phyloP scores from a whole-genome alignment of 2,329 filamentous ascomycete genomes.

The Mariannaea sp. region DNA sequence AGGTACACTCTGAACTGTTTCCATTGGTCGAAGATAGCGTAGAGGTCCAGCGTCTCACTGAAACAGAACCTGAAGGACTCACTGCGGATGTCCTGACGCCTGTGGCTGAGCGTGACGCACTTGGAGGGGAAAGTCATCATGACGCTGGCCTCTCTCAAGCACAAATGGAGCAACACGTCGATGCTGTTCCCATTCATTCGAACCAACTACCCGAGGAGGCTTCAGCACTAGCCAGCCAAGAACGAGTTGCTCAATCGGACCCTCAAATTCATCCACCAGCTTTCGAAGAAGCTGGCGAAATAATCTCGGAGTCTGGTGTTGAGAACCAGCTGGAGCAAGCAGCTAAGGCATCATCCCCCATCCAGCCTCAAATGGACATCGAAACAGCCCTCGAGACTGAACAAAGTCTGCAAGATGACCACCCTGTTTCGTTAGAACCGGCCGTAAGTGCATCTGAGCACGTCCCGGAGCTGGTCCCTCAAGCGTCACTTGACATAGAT shows the following conservation, averaged over 20 bases:
- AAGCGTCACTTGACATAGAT: neutral
- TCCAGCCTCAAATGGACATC: neutral
- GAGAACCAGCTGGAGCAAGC: neutral
- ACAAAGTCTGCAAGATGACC: conserved; percentile 4
- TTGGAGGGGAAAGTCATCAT: neutral
- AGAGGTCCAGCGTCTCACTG: neutral
- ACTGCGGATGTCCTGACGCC: neutral
- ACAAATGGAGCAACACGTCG: conserved; percentile 24
- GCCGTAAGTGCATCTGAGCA: neutral
- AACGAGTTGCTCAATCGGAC: neutral
- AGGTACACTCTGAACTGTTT: neutral
- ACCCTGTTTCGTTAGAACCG: conserved; percentile 8
- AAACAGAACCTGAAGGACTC: neutral
- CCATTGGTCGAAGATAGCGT: neutral
- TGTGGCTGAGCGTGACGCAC: neutral
- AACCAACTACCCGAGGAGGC: neutral
- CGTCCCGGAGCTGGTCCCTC: neutral
- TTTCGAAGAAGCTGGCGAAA: conserved; percentile 1
- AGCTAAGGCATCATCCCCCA: neutral
- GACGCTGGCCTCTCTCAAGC: conserved; percentile 25
- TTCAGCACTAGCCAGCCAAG: neutral
- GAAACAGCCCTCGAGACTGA: neutral
- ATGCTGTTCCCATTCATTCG: neutral
- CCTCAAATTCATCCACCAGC: no score
- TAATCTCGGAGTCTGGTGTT: neutral